These are phyloP conservation scores for Capronia coronata DNA, from an alignment of 2,329 filamentous ascomycete species.

Conservation along the genomic window DNA sequence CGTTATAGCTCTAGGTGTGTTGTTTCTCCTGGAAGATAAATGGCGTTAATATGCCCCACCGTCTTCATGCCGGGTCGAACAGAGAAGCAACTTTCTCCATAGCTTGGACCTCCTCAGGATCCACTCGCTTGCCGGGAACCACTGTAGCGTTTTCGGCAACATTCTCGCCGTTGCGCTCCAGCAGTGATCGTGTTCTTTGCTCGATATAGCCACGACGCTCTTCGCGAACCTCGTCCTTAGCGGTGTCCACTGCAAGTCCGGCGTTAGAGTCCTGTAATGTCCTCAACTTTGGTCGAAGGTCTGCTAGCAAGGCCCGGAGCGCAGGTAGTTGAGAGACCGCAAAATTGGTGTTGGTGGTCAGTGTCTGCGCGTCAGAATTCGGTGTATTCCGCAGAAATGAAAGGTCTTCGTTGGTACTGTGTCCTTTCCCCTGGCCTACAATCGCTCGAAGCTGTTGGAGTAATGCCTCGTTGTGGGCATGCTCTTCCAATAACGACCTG, in stretches of 20 bases:
- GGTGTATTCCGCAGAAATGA: constrained; percentile 51
- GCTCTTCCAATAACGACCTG: constrained; percentile 61
- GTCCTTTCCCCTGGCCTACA: constrained; percentile 33
- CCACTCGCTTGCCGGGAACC: constrained; percentile 19
- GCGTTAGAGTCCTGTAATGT: constrained; percentile 32
- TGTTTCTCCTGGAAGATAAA: no score
- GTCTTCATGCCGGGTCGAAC: constrained; percentile 24
- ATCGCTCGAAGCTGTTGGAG: constrained; percentile 59
- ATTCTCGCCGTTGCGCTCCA: constrained; percentile 51
- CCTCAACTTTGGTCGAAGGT: constrained; percentile 59
- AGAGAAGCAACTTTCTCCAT: constrained; percentile 28
- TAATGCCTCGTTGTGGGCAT: constrained; percentile 63
- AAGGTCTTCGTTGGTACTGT: constrained; percentile 35
- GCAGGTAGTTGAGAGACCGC: constrained; percentile 76
- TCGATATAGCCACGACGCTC: constrained; percentile 80
- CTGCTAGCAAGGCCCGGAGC: constrained; percentile 62
- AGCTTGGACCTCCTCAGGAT: constrained; percentile 27
- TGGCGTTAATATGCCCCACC: not conserved
- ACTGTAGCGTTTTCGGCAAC: constrained; percentile 11
- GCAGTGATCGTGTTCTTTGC: constrained; percentile 65
- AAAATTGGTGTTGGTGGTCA: constrained; percentile 54
- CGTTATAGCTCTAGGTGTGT: not conserved
- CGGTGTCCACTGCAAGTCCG: constrained; percentile 33
- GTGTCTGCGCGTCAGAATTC: constrained; percentile 33
- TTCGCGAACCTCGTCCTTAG: constrained; percentile 53